Percentiles rank a stretch among this genome's conserved stretches.
Evolutionary conservation across 257 asterid species (phyloP).

Genomic region (Salvia miltiorrhiza): DNA sequence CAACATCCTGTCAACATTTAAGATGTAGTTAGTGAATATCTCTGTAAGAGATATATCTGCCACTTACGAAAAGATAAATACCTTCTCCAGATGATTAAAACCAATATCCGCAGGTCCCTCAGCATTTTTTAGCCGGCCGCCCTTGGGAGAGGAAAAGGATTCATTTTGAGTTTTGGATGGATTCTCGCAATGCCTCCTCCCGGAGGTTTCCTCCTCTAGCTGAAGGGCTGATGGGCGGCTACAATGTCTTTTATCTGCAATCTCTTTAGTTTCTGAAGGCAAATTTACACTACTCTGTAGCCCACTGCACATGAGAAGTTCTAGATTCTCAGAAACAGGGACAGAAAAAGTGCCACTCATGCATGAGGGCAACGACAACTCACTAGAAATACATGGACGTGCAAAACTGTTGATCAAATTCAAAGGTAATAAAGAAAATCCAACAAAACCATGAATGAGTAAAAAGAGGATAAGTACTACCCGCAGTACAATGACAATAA

Average conservation of each 20-base stretch:
- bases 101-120: constrained; percentile 23
- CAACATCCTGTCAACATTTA: constrained; percentile 43
- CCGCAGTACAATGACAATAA: constrained; percentile 80
- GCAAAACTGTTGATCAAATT: not conserved
- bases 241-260: constrained; percentile 32
- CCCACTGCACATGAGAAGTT: constrained; percentile 38
- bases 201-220: constrained; percentile 37
- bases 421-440: constrained; percentile 2
- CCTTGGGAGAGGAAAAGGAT: constrained; percentile 32
- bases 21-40: constrained; percentile 17
- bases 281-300: constrained; percentile 35
- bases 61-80: constrained; percentile 21
- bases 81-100: constrained; percentile 45
- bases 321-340: constrained; percentile 18
- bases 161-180: constrained; percentile 30
- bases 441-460: not conserved
- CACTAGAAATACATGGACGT: not conserved
- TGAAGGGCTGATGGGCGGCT: constrained; percentile 40
- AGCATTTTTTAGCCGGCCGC: constrained; percentile 14
- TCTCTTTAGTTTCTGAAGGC: constrained; percentile 34
- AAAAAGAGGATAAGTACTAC: constrained; percentile 33
- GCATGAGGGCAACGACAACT: not conserved
- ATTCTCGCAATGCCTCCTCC: constrained; percentile 38
- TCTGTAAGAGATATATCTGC: not conserved
- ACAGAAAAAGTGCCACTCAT: constrained; percentile 13